phyloP scores from a whole-genome alignment of 2,329 filamentous ascomycete species.

The Beauveria medogensis region DNA sequence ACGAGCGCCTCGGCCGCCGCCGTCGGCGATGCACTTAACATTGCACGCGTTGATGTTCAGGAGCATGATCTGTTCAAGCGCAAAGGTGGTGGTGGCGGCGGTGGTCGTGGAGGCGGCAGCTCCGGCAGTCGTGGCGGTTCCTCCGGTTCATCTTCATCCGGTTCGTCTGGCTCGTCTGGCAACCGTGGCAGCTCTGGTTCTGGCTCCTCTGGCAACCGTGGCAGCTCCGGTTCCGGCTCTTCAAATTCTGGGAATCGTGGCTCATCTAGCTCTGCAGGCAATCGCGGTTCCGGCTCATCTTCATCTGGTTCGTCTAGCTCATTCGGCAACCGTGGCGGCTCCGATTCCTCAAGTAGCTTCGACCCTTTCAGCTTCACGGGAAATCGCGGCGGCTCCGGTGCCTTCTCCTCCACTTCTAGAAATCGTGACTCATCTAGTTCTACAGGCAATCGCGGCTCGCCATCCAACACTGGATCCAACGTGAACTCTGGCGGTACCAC shows the following conservation, averaged over 20 bases:
- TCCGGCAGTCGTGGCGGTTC: neutral
- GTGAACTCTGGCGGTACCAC: constrained; percentile 44
- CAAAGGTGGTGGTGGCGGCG: constrained; percentile 16
- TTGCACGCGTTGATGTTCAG: constrained; percentile 18
- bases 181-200: neutral
- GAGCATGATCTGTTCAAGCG: constrained; percentile 49
- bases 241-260: neutral
- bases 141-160: neutral
- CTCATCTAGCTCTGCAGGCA: neutral
- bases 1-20: constrained; percentile 4
- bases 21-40: constrained; percentile 4
- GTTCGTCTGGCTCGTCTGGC: neutral
- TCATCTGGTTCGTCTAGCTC: neutral
- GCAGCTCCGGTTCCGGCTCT: neutral
- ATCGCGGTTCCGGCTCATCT: neutral
- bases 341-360: neutral
- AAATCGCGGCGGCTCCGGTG: constrained; percentile 14
- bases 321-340: neutral
- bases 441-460: constrained; percentile 14
- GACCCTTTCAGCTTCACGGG: neutral
- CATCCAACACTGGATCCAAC: constrained; percentile 16
- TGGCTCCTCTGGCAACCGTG: neutral
- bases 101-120: neutral
- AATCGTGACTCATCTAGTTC: constrained; percentile 13
- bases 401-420: neutral